Percentiles rank a stretch among this genome's conserved stretches.
Conservation (phyloP, 2,329 filamentous ascomycete species). For the Pseudogymnoascus sp. region DNA sequence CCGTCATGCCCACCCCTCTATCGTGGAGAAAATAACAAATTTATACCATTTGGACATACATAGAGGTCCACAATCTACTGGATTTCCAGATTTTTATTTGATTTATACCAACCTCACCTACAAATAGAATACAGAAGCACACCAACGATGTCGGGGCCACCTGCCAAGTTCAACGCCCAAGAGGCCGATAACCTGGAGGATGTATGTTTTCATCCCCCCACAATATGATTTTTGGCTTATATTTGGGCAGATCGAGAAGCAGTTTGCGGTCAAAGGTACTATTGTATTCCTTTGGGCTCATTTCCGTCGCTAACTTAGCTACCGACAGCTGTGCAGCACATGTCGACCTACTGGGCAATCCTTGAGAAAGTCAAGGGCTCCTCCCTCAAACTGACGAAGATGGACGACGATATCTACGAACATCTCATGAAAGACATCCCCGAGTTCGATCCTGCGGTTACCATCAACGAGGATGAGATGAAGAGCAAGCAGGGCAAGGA, state of each 20-base stretch:
- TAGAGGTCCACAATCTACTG: neutral
- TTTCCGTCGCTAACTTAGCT: neutral
- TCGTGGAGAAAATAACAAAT: neutral
- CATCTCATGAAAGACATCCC: conserved; percentile 85
- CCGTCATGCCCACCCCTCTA: conserved; percentile 3
- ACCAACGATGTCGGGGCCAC: conserved; percentile 15
- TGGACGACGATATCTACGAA: conserved; percentile 89
- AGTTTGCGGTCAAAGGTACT: conserved; percentile 91
- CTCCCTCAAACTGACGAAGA: conserved; percentile 80
- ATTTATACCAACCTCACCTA: neutral
- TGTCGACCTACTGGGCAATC: conserved; percentile 95
- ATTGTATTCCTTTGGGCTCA: neutral
- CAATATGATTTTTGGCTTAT: conserved; percentile 14
- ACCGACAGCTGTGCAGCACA: conserved; percentile 70
- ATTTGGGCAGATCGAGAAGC: conserved; percentile 80
- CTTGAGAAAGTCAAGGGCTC: conserved; percentile 86
- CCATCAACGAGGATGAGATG: conserved; percentile 87
- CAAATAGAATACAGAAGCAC: neutral
- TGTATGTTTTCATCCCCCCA: conserved; percentile 36
- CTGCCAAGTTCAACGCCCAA: conserved; percentile 44
- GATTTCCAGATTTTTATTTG: neutral
- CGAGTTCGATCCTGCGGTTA: conserved; percentile 75
- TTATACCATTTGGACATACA: neutral
- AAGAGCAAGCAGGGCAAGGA: conserved; percentile 96
- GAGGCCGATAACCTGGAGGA: conserved; percentile 63